Percentiles rank a stretch among this genome's conserved stretches.
Evolutionary conservation across 2,329 filamentous ascomycete genomes (phyloP).

Genomic region (Ophiocordyceps camponoti-saundersi): DNA sequence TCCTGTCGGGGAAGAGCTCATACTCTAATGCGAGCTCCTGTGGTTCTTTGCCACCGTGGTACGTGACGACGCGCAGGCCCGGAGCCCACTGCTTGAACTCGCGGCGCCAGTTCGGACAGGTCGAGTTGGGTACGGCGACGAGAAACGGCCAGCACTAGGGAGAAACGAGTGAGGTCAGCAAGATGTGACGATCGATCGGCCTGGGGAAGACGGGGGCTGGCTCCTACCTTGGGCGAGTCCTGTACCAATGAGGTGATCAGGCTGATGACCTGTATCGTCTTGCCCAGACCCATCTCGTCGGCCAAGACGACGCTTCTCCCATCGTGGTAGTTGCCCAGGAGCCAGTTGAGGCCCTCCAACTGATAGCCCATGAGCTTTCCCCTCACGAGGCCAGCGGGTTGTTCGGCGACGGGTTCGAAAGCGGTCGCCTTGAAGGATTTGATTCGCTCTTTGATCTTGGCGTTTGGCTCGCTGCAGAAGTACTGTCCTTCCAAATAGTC

Average conservation of each 20-base stretch:
- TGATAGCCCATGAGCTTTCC: constrained; percentile 90
- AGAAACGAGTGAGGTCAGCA: constrained; percentile 4
- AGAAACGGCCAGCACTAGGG: constrained; percentile 70
- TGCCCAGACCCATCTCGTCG: constrained; percentile 96
- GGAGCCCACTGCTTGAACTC: constrained; percentile 93
- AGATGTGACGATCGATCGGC: background rate
- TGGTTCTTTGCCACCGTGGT: constrained; percentile 62
- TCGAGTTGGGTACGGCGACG: constrained; percentile 85
- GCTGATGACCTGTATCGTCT: constrained; percentile 85
- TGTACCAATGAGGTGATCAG: constrained; percentile 60
- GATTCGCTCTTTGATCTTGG: constrained; percentile 49
- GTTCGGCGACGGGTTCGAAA: constrained; percentile 53
- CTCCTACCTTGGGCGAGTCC: constrained; percentile 31
- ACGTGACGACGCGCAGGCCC: constrained; percentile 72
- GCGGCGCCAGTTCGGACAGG: constrained; percentile 91
- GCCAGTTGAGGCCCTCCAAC: constrained; percentile 84
- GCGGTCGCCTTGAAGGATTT: constrained; percentile 45
- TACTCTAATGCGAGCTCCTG: constrained; percentile 65
- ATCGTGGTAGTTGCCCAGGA: constrained; percentile 76
- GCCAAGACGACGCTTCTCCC: constrained; percentile 79
- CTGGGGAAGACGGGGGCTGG: too few species aligned
- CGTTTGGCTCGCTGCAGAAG: constrained; percentile 37
- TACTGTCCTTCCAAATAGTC: constrained; percentile 73
- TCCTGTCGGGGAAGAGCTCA: constrained; percentile 61
- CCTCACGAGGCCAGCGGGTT: constrained; percentile 57